Base-by-base conservation (phyloP, 305 asterid species). In the Plantago coronopus region DNA sequence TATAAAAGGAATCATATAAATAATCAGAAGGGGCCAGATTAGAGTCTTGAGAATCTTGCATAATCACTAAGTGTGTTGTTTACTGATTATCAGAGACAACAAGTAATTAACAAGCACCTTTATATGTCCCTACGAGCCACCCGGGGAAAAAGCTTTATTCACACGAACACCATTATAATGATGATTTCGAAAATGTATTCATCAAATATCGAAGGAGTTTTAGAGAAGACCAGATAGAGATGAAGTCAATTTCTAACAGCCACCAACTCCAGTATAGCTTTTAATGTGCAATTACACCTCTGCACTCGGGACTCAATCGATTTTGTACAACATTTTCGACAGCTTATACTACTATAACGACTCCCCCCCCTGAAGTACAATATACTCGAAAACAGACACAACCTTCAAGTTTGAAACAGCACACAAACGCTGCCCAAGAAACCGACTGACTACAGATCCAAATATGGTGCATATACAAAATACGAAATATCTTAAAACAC, bases 41-140 rank as follows among this genome's bases (percentile, higher is more conserved):
- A 65, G 83, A 62, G 78, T 54, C 72, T 82, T 86, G 27, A 79
- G 94, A 81, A 74, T 81, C 86, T 78, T 78, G 88, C 81, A 80
- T 75, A 84, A 81, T 81, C 81, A 84, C 80, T 74, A 63, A 72
- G 62, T 61, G 72, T 79, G 19, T 67, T 63, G 66, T 74, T 77
- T 59, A 57, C 64, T 58, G 80, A 77, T 76, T 73, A 69, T 68
- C 73, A 78, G 59, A 71, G 80, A 66, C 66, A 72, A 72, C 86
- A 75, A 44, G 59, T 59, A 67, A 59, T 66, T 57, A 69, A 65
- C 31, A 59, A 71, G 63, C 59, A 68, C 72, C 77, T 63, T 74
- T 61, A 46, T 54, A 54, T 69, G 57, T 61, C 81, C 83, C 79
- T 83, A 77, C 71, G 71, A 74, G 82, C 56, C 58, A 54, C 67